A percentile compares a stretch with the other conserved stretches of the same genome.
phyloP scores from a whole-genome alignment of 257 asterid species.

The Solanum peruvianum region DNA sequence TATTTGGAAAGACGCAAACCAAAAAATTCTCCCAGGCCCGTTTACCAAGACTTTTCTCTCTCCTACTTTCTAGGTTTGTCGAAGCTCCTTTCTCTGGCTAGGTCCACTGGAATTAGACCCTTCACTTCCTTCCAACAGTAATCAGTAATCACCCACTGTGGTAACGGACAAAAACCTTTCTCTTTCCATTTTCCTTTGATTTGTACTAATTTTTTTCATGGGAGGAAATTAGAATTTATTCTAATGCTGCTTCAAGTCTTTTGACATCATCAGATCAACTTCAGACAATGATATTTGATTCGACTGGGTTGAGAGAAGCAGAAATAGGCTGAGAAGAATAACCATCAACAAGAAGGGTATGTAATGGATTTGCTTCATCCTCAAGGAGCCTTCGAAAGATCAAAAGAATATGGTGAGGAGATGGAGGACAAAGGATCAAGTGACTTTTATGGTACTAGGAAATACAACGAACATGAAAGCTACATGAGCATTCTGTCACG shows the following conservation, averaged over 20 bases:
- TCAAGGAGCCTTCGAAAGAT: not conserved
- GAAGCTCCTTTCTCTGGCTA: not conserved
- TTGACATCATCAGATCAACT: not conserved
- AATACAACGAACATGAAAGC: not conserved
- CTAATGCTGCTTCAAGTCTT: not conserved
- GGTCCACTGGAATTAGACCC: not conserved
- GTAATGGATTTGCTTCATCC: not conserved
- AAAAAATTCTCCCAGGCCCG: not conserved
- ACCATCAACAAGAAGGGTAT: not conserved
- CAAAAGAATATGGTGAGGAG: not conserved
- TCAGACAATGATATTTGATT: not conserved
- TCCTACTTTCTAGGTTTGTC: not conserved
- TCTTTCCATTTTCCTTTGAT: not conserved
- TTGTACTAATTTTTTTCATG: not conserved
- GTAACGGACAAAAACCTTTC: not conserved
- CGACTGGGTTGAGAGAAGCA: not conserved
- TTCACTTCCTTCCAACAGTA: not conserved
- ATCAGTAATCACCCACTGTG: not conserved
- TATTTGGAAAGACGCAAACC: not conserved
- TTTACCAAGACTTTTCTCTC: not conserved
- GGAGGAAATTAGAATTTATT: not conserved
- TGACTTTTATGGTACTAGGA: not conserved
- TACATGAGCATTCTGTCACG: not conserved
- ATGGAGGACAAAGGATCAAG: not conserved
- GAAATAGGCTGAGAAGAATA: not conserved